phyloP scores from a whole-genome alignment of 2,329 filamentous ascomycete genomes.

The Colletotrichum endophyticum region DNA sequence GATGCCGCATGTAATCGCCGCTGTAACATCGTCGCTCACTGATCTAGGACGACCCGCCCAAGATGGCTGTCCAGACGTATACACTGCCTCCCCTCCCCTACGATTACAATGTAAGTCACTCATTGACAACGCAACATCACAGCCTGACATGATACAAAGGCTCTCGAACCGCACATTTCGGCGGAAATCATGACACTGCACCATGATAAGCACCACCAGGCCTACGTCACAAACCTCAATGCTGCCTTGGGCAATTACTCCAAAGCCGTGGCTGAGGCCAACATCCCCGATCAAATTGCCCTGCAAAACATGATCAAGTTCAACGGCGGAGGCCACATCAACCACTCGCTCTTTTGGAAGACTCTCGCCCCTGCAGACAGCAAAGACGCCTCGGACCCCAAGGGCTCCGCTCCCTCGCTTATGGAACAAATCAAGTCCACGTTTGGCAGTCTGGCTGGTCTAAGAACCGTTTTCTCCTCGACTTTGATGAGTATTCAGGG shows the following conservation, averaged over 20 bases:
- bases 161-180: slow-evolving; percentile 76
- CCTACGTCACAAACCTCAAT: slow-evolving; percentile 80
- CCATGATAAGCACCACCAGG: slow-evolving; percentile 79
- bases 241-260: background rate
- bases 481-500: slow-evolving; percentile 77
- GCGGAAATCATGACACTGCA: slow-evolving; percentile 82
- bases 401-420: slow-evolving; percentile 60
- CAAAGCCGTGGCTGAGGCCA: slow-evolving; percentile 63
- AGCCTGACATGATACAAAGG: slow-evolving; percentile 42
- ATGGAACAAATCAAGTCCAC: slow-evolving; percentile 63
- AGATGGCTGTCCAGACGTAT: slow-evolving; percentile 39
- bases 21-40: background rate
- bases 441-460: slow-evolving; percentile 71
- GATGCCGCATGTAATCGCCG: background rate
- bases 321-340: slow-evolving; percentile 91
- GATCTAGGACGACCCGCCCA: background rate
- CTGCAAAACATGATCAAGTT: slow-evolving; percentile 66
- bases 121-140: accelerated
- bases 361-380: slow-evolving; percentile 71
- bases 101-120: slow-evolving; percentile 68
- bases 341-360: slow-evolving; percentile 93
- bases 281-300: slow-evolving; percentile 68
- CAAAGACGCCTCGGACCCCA: slow-evolving; percentile 55
- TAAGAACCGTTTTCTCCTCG: slow-evolving; percentile 69
- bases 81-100: slow-evolving; percentile 71